phyloP scores from a whole-genome alignment of 371 early-diverging fungal genomes.

The Caulochytrium protostelioides region DNA sequence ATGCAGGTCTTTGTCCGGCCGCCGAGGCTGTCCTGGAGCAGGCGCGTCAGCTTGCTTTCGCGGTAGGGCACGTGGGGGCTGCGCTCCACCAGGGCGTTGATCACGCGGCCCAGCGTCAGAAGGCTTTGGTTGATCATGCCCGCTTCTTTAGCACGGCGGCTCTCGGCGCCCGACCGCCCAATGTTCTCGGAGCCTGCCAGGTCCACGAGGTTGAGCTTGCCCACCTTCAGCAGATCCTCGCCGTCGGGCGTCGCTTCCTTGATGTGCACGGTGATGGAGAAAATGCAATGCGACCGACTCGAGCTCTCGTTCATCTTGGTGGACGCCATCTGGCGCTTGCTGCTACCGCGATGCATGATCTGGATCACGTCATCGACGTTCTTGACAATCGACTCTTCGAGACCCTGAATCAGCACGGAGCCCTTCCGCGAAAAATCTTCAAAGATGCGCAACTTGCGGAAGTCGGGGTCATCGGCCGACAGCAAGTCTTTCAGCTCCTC shows the following conservation, averaged over 20 bases:
- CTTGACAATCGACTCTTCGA: constrained; percentile 49
- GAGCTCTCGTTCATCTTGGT: constrained; percentile 80
- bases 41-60: constrained; percentile 78
- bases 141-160: constrained; percentile 69
- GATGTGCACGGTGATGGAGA: constrained; percentile 66
- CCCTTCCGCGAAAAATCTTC: constrained; percentile 45
- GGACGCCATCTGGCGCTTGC: constrained; percentile 56
- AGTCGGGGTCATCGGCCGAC: constrained; percentile 11
- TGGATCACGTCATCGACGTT: constrained; percentile 50
- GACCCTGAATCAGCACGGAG: constrained; percentile 52
- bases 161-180: constrained; percentile 69
- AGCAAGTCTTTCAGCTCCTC: constrained; percentile 51
- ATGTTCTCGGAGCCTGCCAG: constrained; percentile 95
- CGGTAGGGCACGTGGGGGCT: constrained; percentile 74
- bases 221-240: constrained; percentile 54
- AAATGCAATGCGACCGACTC: constrained; percentile 87
- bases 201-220: constrained; percentile 90
- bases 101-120: constrained; percentile 77
- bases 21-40: constrained; percentile 88
- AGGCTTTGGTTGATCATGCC: constrained; percentile 76
- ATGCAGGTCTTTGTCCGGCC: constrained; percentile 85
- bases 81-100: constrained; percentile 64
- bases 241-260: constrained; percentile 53
- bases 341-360: constrained; percentile 47
- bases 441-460: constrained; percentile 38